Conservation (phyloP, 1,139 yeast species). For the Candida sanyaensis region DNA sequence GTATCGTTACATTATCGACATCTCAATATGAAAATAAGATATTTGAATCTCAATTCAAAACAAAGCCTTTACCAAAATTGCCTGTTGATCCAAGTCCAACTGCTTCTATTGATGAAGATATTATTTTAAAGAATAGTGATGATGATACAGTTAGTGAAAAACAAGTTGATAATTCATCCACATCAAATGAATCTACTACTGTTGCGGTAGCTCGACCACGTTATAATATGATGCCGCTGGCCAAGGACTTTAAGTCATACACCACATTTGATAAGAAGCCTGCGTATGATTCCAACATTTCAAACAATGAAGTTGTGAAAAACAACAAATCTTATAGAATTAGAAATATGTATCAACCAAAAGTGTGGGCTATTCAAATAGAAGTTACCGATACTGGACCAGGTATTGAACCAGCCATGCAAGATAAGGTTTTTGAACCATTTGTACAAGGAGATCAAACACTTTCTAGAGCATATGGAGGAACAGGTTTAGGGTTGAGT, state of each 20-base stretch:
- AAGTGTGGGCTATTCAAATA: conserved; percentile 66
- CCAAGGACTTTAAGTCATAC: conserved; percentile 12
- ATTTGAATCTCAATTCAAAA: conserved; percentile 51
- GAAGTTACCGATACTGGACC: conserved; percentile 90
- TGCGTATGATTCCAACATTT: conserved; percentile 8
- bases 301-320: conserved; percentile 25
- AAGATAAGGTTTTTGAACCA: conserved; percentile 88
- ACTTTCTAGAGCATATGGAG: conserved; percentile 86
- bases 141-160: conserved; percentile 6
- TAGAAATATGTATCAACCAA: conserved; percentile 40
- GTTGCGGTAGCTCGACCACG: conserved; percentile 3
- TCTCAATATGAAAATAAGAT: conserved; percentile 56
- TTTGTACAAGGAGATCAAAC: conserved; percentile 98
- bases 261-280: conserved; percentile 11
- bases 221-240: conserved; percentile 11
- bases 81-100: conserved; percentile 14
- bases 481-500: conserved; percentile 92
- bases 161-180: neutral
- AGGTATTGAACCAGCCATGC: conserved; percentile 80
- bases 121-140: neutral
- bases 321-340: conserved; percentile 37
- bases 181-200: conserved; percentile 3
- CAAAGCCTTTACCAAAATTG: conserved; percentile 30
- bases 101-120: conserved; percentile 2
- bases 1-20: conserved; percentile 50